Evolutionary conservation across 345 rosid genomes (phyloP).

Genomic region (Gossypium arboreum): DNA sequence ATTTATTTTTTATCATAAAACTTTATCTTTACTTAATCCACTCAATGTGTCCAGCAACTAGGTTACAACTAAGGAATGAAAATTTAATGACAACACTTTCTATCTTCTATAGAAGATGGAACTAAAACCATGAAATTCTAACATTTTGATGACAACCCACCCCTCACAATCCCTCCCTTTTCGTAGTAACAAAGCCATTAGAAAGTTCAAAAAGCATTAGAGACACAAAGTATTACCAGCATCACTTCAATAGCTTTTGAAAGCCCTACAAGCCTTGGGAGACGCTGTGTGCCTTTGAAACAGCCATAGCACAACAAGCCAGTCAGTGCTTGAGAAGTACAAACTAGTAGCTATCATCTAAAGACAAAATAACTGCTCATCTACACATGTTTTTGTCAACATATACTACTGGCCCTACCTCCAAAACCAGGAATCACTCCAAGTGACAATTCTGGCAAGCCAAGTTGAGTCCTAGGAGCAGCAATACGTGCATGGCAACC

Average conservation of each 20-base stretch:
- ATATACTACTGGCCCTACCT: slow-evolving; percentile 43
- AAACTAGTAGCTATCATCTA: slow-evolving; percentile 8
- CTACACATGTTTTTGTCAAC: not conserved
- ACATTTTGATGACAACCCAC: not conserved
- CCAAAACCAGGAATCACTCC: slow-evolving; percentile 95
- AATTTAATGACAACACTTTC: not conserved
- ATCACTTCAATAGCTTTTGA: slow-evolving; percentile 83
- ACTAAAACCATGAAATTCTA: not conserved
- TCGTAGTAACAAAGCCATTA: not conserved
- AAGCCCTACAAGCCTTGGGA: slow-evolving; percentile 90
- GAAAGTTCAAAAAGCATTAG: not conserved
- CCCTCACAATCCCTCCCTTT: too few relatives aligned
- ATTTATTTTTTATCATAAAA: not conserved
- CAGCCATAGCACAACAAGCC: slow-evolving; percentile 9
- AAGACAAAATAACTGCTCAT: slow-evolving; percentile 1
- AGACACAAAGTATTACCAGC: slow-evolving; percentile 45
- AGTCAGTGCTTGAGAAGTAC: slow-evolving; percentile 13
- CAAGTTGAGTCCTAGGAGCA: slow-evolving; percentile 73
- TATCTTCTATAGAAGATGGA: not conserved
- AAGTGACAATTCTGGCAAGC: slow-evolving; percentile 84
- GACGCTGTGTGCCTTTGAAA: slow-evolving; percentile 88
- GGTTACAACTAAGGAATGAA: not conserved
- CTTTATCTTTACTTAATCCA: not conserved
- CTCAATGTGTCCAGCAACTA: not conserved
- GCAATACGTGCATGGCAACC: slow-evolving; percentile 92